These are phyloP conservation scores for Termitomyces sp. DNA, from an alignment of 768 basidiomycete species.

Conservation along the genomic window DNA sequence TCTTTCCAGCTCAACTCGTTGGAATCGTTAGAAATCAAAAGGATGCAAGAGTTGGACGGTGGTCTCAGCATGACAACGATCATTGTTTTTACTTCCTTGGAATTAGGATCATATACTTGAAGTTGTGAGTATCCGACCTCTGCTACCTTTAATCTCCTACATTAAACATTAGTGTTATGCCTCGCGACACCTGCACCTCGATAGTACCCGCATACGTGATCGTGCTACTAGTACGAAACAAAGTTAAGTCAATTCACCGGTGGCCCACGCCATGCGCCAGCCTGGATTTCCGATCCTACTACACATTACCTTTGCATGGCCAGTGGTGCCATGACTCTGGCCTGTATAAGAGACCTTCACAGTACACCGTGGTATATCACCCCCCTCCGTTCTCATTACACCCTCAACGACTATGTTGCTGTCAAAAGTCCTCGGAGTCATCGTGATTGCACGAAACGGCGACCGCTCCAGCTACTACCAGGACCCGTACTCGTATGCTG, in stretches of 20 bases:
- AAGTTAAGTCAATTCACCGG: background rate
- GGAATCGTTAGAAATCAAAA: background rate
- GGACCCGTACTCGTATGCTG: constrained; percentile 62
- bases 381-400: background rate
- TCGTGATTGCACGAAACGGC: constrained; percentile 75
- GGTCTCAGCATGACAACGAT: background rate
- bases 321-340: background rate
- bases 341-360: background rate
- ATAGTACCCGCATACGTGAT: background rate
- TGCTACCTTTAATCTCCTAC: background rate
- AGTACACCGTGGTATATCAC: background rate
- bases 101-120: background rate
- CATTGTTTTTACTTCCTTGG: background rate
- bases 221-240: background rate
- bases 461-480: constrained; percentile 68
- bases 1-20: background rate
- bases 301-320: background rate
- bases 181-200: background rate
- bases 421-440: constrained; percentile 69
- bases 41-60: no score
- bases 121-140: background rate
- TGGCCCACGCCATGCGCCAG: background rate
- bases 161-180: constrained; percentile 38
- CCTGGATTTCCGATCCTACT: background rate
- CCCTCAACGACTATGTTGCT: constrained; percentile 26